Evolutionary conservation across 345 rosid genomes (phyloP), one percentile per base, ranked within the genome.

Genomic region (Ceriops tagal): DNA sequence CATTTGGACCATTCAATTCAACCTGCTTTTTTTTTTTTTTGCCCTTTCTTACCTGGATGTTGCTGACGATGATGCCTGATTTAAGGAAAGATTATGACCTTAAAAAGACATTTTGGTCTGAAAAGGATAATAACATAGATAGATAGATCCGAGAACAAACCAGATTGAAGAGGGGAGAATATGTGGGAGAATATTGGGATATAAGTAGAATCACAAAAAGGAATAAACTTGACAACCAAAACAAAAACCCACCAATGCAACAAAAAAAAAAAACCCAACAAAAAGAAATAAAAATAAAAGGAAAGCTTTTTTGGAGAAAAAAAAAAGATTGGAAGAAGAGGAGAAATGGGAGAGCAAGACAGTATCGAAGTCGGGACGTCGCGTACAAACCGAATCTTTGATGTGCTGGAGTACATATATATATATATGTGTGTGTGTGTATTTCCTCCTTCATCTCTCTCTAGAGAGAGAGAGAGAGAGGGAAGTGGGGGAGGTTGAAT

Each of bases 371-470:
- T 86, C 97, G 90, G 81, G 79, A 75, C 92, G 96, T 89, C 97
- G 97, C 97, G 75, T 89, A 84, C 77, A 64, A 39, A 72, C 74
- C 79, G 91, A 87, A 87, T 87, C 89, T 87, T 86, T 62, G 70
- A 61, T 70, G 75, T 24, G 64, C 35, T 57, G 31, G 34, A 37
- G 10, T 62, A 22, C 24, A 20, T n/a, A 10, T 26, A 30, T 28
- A 4, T 15, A 4, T 7, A n/a, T n/a, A 0, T 35, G 11, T 55
- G 18, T 11, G 3, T 28, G 3, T 49, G 8, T 53, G 34, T 6
- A n/a, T 70, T 39, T 39, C 10, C 15, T 2, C 3, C 49, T 43
- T 43, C 49, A 43, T 43, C 1, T 43, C 49, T 11, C 2, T 10
- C 10, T 10, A 32, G 2, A 34, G 10, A 34, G 9, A 43, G 49